Conservation (phyloP, 2,329 filamentous ascomycete species). For the Ophiognomonia clavigignenti-juglandacearum region DNA sequence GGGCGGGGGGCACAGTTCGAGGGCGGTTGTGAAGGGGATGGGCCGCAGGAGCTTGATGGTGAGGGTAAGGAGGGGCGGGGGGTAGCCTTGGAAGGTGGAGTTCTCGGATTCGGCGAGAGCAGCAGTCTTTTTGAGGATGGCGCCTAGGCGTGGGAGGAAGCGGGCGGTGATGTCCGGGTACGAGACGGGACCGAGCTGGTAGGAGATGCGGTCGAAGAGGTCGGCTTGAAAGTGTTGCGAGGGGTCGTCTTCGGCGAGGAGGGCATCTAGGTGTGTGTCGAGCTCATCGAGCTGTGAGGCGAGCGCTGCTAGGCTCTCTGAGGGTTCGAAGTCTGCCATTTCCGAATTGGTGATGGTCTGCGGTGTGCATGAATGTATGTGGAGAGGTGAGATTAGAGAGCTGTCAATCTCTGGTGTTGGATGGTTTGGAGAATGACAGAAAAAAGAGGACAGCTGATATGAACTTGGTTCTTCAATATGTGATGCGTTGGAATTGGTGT, state of each 20-base stretch:
- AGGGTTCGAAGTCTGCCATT: constrained; percentile 5
- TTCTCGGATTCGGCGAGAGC: constrained; percentile 23
- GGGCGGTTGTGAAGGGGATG: constrained; percentile 44
- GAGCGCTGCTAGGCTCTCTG: not conserved
- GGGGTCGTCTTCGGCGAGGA: constrained; percentile 35
- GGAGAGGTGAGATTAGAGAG: not conserved
- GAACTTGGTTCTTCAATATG: no score
- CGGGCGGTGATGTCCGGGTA: constrained; percentile 42
- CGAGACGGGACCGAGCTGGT: constrained; percentile 13
- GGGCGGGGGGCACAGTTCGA: constrained; percentile 47
- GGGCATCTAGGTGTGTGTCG: constrained; percentile 45
- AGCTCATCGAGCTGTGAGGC: constrained; percentile 41
- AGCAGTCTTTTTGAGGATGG: constrained; percentile 45
- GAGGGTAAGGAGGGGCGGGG: constrained; percentile 45
- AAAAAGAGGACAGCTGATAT: no score
- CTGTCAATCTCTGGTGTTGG: no score
- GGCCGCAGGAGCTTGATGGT: constrained; percentile 52
- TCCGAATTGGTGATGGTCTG: constrained; percentile 1
- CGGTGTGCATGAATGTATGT: not conserved
- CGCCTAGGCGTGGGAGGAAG: constrained; percentile 49
- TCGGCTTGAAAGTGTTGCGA: constrained; percentile 38
- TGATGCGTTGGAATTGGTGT: no score
- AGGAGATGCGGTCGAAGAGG: constrained; percentile 42
- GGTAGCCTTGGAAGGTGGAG: constrained; percentile 27
- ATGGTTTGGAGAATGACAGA: no score